Base-by-base conservation (phyloP, 371 early-diverging fungal species). In the Rhizopus sp. region DNA sequence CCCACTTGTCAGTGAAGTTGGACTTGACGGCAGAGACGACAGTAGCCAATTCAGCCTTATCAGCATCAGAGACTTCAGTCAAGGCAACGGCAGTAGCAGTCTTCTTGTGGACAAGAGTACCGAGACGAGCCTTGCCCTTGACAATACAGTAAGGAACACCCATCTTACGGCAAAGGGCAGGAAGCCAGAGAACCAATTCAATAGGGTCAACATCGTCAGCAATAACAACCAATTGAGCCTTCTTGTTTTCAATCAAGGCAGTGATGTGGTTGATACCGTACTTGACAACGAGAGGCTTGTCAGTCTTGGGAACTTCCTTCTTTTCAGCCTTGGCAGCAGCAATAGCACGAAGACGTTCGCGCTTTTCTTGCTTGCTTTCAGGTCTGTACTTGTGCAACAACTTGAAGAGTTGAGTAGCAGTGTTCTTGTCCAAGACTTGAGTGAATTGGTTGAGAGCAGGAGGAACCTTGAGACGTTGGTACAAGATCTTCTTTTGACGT, bases 91-190 rank as follows among this genome's bases (percentile, higher is more conserved):
- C 95, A 57, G 99, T 95, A 74, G 98, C 95, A 54, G 92, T 94
- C 95, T 99, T 99, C 86, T 96, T 90, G 91, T 98, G 95, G 62
- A 99, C 97, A 51, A 99, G 88, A 52, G 92, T 89, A 70, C 99
- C 99, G 66, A 99, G 91, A 70, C 93, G 89, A 71, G 93, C 85
- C 89, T 99, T 97, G 69, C 90, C 86, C 90, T 98, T 96, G 77
- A 99, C 96, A 73, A 99, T 96, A 83, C 88, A 89, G 91, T 99
- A 99, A 46, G 99, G 97, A 81, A 99, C 88, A 65, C 96, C 96
- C 98, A 98, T 96, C 93, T 99, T 99, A 79, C 96, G 95, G 91
- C 99, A 99, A 50, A 99, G 92, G 63, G 99, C 97, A 56, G 99
- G 99, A 68, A 99, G 86, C 93, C 94, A 99, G 64, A 99, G 72